These are phyloP conservation scores for Ascochyta fabae DNA, from an alignment of 2,329 filamentous ascomycete genomes.

Conservation along the genomic window DNA sequence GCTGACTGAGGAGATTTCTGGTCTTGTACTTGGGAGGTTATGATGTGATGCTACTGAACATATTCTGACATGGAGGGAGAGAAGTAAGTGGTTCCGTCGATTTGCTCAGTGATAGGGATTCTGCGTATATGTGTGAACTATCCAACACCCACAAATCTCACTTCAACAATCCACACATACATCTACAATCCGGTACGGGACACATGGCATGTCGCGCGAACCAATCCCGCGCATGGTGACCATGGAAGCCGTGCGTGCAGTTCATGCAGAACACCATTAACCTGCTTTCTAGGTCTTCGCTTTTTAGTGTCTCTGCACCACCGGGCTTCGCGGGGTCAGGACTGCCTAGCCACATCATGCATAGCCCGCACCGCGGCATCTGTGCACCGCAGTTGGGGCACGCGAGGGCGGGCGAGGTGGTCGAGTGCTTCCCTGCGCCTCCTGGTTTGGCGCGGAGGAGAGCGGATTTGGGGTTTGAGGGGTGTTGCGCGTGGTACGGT, in stretches of 20 bases:
- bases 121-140: no score
- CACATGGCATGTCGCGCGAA: constrained; percentile 62
- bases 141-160: constrained; percentile 7
- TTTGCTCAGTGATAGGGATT: no score
- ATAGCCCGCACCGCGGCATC: constrained; percentile 68
- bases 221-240: constrained; percentile 67
- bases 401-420: constrained; percentile 55
- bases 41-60: no score
- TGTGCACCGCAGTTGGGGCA: constrained; percentile 68
- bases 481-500: constrained; percentile 6
- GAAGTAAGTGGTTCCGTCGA: no score
- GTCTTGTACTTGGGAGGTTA: no score
- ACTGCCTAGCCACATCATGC: constrained; percentile 66
- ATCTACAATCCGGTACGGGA: constrained; percentile 62
- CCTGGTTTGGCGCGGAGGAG: constrained; percentile 12
- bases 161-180: constrained; percentile 56
- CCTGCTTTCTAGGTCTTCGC: constrained; percentile 59
- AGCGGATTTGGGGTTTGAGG: constrained; percentile 7
- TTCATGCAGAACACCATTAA: constrained; percentile 67
- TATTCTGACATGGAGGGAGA: no score
- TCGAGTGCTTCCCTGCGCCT: constrained; percentile 11
- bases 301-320: constrained; percentile 42
- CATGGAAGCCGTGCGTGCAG: constrained; percentile 70
- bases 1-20: no score
- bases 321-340: constrained; percentile 59